Conservation (phyloP, 768 basidiomycete genomes). For the Lactarius trivialis region DNA sequence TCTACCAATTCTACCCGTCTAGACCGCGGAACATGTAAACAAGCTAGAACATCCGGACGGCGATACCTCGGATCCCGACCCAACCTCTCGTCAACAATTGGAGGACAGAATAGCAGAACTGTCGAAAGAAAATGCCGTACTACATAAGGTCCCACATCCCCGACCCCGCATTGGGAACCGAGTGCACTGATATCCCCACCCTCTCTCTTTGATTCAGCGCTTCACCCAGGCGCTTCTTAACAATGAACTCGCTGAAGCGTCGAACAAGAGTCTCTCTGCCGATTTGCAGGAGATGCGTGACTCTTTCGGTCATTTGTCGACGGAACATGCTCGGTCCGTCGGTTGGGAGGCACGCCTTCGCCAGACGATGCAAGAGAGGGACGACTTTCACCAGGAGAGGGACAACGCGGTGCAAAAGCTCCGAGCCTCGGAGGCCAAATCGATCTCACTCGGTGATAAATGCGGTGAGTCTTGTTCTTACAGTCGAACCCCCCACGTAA, state of each 20-base stretch:
- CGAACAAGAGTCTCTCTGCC: conserved; percentile 64
- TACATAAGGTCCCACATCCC: conserved; percentile 48
- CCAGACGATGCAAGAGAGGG: conserved; percentile 62
- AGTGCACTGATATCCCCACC: conserved; percentile 18
- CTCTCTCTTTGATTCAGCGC: conserved; percentile 39
- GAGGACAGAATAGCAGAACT: conserved; percentile 33
- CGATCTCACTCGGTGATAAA: conserved; percentile 59
- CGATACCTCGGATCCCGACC: conserved; percentile 13
- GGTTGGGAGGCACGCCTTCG: conserved; percentile 65
- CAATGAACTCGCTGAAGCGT: conserved; percentile 73
- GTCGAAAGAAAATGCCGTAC: conserved; percentile 50
- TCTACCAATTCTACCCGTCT: neutral
- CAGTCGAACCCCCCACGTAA: neutral
- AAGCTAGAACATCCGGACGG: neutral
- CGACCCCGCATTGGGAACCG: neutral
- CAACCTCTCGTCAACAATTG: conserved; percentile 25
- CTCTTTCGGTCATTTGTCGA: conserved; percentile 58
- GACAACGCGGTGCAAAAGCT: conserved; percentile 64
- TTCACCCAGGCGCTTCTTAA: conserved; percentile 74
- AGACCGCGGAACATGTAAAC: conserved; percentile 23
- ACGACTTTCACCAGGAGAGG: conserved; percentile 80
- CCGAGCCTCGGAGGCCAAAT: conserved; percentile 58
- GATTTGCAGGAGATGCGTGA: conserved; percentile 71
- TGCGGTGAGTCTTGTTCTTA: conserved; percentile 40
- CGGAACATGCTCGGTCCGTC: conserved; percentile 61